Conservation (phyloP, 208 protist species). For the Acanthamoeba triangularis region DNA sequence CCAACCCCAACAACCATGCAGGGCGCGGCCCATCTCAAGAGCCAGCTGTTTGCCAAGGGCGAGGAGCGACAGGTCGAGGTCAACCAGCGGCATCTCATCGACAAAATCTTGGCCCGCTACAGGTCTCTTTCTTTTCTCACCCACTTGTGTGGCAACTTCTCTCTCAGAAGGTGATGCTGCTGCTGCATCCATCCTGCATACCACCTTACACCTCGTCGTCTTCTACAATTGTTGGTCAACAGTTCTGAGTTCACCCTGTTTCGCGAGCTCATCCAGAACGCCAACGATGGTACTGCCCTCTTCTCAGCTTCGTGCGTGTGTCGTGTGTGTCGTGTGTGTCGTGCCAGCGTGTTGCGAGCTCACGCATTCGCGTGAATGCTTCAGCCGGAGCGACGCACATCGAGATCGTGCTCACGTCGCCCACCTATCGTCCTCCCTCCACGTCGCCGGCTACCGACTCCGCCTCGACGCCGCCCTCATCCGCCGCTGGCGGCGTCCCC, state of each 20-base stretch:
- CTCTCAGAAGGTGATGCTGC: too few species aligned
- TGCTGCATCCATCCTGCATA: too few species aligned
- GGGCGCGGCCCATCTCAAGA: slow-evolving; percentile 25
- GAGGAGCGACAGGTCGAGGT: slow-evolving; percentile 46
- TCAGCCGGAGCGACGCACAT: slow-evolving; percentile 54
- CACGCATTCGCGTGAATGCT: background rate
- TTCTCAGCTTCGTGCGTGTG: too few species aligned
- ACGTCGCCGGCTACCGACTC: background rate
- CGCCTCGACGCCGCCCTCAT: background rate
- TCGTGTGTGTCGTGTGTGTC: background rate
- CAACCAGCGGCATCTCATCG: slow-evolving; percentile 70
- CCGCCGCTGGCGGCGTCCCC: background rate
- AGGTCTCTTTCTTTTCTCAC: background rate
- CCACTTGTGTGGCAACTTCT: background rate
- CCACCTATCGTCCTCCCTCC: slow-evolving; percentile 12
- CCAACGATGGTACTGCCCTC: slow-evolving; percentile 43
- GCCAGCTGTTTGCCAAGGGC: slow-evolving; percentile 57
- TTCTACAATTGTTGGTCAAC: too few species aligned
- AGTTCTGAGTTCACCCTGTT: slow-evolving; percentile 75
- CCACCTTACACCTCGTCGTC: too few species aligned
- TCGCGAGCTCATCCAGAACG: slow-evolving; percentile 68
- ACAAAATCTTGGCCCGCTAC: slow-evolving; percentile 71
- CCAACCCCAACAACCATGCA: background rate
- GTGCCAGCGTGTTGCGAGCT: background rate
- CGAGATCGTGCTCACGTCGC: slow-evolving; percentile 46